Evolutionary conservation across 2,329 filamentous ascomycete species (phyloP).

Genomic region (Alternaria conjuncta): DNA sequence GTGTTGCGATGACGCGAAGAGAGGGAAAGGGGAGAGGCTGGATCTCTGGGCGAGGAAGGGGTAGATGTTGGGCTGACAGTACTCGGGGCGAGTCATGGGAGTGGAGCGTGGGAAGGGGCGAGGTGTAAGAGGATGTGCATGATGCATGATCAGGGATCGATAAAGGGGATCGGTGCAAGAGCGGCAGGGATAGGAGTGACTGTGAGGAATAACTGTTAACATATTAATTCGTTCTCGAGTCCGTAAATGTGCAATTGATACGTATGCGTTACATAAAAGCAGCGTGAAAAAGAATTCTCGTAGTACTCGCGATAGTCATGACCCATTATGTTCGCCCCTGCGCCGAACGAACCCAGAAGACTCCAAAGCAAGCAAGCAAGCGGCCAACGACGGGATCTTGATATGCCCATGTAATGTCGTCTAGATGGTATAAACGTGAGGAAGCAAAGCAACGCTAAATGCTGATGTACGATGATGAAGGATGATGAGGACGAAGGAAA

Average conservation of each 20-base stretch:
- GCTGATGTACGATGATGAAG: conserved; percentile 7
- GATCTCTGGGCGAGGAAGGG: neutral
- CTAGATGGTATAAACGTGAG: conserved; percentile 16
- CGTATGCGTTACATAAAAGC: conserved; percentile 4
- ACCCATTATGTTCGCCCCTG: conserved; percentile 1
- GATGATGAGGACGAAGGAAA: neutral
- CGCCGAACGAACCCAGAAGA: conserved; percentile 4
- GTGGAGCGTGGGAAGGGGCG: neutral
- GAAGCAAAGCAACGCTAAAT: conserved; percentile 18
- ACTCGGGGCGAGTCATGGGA: neutral
- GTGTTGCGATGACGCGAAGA: neutral
- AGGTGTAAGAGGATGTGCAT: neutral
- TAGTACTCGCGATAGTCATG: neutral
- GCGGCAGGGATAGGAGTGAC: fast-evolving
- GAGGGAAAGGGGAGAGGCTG: neutral
- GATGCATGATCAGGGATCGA: neutral
- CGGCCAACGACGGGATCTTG: conserved; percentile 2
- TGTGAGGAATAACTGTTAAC: neutral
- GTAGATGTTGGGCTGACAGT: neutral
- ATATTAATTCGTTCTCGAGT: neutral
- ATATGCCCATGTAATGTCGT: conserved; percentile 8
- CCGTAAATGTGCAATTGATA: conserved; percentile 1
- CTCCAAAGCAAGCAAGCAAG: conserved; percentile 1
- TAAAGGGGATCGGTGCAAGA: neutral
- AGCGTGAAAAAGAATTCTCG: neutral